These are phyloP conservation scores for Syncephalis fuscata DNA, from an alignment of 371 early-diverging fungal species.

Conservation along the genomic window DNA sequence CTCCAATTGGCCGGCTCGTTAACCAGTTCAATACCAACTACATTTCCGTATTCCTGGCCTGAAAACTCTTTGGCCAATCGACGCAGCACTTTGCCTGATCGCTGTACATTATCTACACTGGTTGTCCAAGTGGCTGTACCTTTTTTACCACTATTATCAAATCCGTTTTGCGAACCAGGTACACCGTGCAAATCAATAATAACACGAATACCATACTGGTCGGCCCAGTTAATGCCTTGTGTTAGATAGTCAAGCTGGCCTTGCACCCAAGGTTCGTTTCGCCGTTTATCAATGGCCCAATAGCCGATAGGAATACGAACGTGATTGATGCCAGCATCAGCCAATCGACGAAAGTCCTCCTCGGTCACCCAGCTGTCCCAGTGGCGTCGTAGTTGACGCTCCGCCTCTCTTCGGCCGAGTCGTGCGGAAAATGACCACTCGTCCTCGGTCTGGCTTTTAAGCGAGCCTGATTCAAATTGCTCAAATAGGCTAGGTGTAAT, in stretches of 20 bases:
- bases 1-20: constrained; percentile 6
- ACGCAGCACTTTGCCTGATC: constrained; percentile 9
- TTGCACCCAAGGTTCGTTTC: constrained; percentile 37
- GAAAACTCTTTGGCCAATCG: constrained; percentile 11
- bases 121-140: constrained; percentile 1
- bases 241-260: constrained; percentile 32
- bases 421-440: constrained; percentile 42
- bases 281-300: constrained; percentile 40
- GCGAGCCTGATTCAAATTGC: constrained; percentile 22
- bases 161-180: constrained; percentile 53
- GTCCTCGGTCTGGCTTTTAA: constrained; percentile 18
- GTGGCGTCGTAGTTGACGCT: constrained; percentile 26
- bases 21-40: constrained; percentile 2
- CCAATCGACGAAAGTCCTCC: constrained; percentile 38
- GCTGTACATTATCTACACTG: constrained; percentile 4
- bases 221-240: constrained; percentile 41
- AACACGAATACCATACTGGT: constrained; percentile 45
- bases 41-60: constrained; percentile 2
- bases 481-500: constrained; percentile 54
- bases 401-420: constrained; percentile 37
- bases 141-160: constrained; percentile 20
- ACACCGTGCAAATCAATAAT: constrained; percentile 60
- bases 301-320: constrained; percentile 61
- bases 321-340: constrained; percentile 45
- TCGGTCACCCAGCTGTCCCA: constrained; percentile 53